phyloP scores from a whole-genome alignment of 1,139 yeast species.

The Suhomyces anneliseae region DNA sequence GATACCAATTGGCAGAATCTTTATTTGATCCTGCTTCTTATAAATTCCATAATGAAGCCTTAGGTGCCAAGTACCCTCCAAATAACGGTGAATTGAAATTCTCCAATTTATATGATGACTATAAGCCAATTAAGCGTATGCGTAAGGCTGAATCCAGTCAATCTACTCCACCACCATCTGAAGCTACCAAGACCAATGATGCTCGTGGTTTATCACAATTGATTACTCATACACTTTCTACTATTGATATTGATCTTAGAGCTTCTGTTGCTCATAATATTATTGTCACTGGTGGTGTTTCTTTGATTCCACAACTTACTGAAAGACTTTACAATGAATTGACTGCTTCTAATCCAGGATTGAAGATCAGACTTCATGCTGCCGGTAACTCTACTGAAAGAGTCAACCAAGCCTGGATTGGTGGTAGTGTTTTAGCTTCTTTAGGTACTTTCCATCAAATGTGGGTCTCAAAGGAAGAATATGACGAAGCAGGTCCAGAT shows the following conservation, averaged over 20 bases:
- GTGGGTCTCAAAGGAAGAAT: conserved; percentile 93
- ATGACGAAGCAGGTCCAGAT: conserved; percentile 88
- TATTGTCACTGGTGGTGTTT: conserved; percentile 86
- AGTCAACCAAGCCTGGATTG: conserved; percentile 88
- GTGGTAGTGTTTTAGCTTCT: conserved; percentile 89
- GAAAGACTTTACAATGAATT: conserved; percentile 80
- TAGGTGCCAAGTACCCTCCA: conserved; percentile 31
- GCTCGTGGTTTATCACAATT: conserved; percentile 64
- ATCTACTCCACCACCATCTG: conserved; percentile 41
- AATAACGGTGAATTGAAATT: conserved; percentile 39
- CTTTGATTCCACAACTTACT: conserved; percentile 83
- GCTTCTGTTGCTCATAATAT: conserved; percentile 91
- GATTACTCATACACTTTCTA: conserved; percentile 66
- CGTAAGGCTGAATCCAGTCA: conserved; percentile 43
- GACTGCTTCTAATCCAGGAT: conserved; percentile 77
- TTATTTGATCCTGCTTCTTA: conserved; percentile 64
- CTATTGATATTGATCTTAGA: conserved; percentile 83
- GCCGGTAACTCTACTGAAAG: conserved; percentile 85
- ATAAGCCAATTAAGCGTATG: conserved; percentile 69
- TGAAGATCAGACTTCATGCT: conserved; percentile 85
- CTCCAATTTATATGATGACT: conserved; percentile 52
- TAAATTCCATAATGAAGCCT: conserved; percentile 27
- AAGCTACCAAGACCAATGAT: conserved; percentile 12
- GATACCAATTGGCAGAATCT: conserved; percentile 72
- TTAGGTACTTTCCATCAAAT: conserved; percentile 95